A percentile compares a stretch with the other conserved stretches of the same genome.
Evolutionary conservation across 202 grass and related monocot genomes (phyloP).

Genomic region (Dendrocalamus latiflorus): DNA sequence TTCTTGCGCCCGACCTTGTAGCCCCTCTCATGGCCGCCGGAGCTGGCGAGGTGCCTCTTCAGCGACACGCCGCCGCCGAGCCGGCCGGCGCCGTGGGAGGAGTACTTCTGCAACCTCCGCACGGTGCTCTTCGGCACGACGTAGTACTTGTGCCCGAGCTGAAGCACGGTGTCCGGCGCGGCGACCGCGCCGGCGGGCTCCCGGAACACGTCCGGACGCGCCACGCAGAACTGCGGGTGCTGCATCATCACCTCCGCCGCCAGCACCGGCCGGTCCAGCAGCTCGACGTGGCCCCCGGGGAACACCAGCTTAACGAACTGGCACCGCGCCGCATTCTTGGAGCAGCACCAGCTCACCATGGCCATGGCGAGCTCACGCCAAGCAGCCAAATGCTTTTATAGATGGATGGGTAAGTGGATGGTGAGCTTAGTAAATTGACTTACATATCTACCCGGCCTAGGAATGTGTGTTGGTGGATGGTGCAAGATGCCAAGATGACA

Average conservation of each 20-base stretch:
- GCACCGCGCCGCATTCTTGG: background rate
- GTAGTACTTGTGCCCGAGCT: constrained; percentile 53
- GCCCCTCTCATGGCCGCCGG: constrained; percentile 9
- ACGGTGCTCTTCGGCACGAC: constrained; percentile 58
- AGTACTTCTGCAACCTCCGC: constrained; percentile 45
- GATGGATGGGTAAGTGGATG: background rate
- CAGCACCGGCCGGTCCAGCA: constrained; percentile 40
- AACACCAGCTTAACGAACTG: constrained; percentile 57
- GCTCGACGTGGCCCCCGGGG: constrained; percentile 51
- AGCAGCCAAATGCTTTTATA: background rate
- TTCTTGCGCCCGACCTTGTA: constrained; percentile 1
- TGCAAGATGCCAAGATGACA: constrained; percentile 9
- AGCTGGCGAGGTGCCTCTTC: constrained; percentile 20
- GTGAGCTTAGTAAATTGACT: background rate
- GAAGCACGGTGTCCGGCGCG: constrained; percentile 39
- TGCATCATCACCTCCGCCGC: constrained; percentile 51
- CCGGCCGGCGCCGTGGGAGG: background rate
- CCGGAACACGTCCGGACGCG: constrained; percentile 57
- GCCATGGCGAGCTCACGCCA: background rate
- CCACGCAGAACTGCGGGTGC: constrained; percentile 58
- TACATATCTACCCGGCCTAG: background rate
- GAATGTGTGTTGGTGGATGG: background rate
- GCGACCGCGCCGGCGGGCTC: constrained; percentile 38
- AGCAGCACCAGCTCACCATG: constrained; percentile 49
- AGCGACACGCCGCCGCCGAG: background rate